A percentile compares a stretch with the other conserved stretches of the same genome.
These are phyloP conservation scores for Oxyria digyna DNA, from an alignment of 148 eudicot genomes.

Conservation along the genomic window DNA sequence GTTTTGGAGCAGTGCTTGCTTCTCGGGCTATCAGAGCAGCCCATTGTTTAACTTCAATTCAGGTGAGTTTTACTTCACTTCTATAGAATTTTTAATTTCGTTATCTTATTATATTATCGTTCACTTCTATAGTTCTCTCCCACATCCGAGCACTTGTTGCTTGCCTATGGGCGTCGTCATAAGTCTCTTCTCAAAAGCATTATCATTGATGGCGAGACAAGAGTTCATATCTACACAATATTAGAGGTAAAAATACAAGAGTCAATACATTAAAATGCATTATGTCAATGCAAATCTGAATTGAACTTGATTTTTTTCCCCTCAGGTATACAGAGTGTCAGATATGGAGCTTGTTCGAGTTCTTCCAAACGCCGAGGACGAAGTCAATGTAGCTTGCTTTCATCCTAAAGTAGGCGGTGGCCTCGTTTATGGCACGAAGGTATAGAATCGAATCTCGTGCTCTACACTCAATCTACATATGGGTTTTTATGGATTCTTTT, in stretches of 20 bases:
- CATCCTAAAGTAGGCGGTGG: constrained; percentile 94
- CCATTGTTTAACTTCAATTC: constrained; percentile 96
- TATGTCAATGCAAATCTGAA: neutral
- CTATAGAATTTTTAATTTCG: neutral
- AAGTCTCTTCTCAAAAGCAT: constrained; percentile 90
- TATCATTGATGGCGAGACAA: constrained; percentile 81
- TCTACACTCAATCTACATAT: neutral
- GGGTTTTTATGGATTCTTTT: neutral
- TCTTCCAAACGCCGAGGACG: constrained; percentile 98
- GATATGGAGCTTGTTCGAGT: constrained; percentile 99
- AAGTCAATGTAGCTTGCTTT: constrained; percentile 99
- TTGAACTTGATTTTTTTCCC: neutral
- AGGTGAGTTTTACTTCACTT: constrained; percentile 38
- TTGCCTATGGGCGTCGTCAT: constrained; percentile 98
- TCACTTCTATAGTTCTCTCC: constrained; percentile 70
- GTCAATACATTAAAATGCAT: too few relatives aligned
- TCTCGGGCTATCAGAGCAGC: constrained; percentile 98
- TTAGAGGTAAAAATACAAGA: constrained; percentile 85
- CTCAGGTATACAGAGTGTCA: constrained; percentile 81
- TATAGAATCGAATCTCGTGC: constrained; percentile 9
- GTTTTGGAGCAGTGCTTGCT: constrained; percentile 84
- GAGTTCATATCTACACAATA: constrained; percentile 80
- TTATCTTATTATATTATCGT: neutral
- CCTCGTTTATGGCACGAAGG: constrained; percentile 98
- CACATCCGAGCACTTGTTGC: constrained; percentile 96